phyloP scores from a whole-genome alignment of 176 grass and related monocot genomes.

The Cenchrus fungigraminus region DNA sequence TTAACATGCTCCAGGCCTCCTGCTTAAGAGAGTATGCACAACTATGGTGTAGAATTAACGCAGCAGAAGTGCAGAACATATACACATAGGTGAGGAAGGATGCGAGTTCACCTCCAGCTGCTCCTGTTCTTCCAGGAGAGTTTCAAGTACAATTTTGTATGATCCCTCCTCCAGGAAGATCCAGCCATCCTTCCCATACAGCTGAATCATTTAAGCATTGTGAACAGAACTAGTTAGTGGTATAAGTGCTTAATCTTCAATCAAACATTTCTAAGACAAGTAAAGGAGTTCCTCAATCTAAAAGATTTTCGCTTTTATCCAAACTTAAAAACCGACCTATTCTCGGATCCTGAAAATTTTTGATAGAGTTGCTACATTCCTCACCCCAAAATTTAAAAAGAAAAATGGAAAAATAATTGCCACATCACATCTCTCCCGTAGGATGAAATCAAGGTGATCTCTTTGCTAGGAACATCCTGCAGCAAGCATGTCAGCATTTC shows the following conservation, averaged over 20 bases:
- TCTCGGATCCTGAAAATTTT: background rate
- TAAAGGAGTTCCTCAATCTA: conserved; percentile 1
- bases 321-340: background rate
- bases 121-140: conserved; percentile 21
- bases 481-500: background rate
- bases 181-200: conserved; percentile 36
- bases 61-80: background rate
- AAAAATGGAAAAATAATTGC: background rate
- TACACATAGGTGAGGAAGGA: background rate
- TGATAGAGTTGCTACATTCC: background rate
- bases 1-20: background rate
- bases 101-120: background rate
- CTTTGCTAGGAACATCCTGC: background rate
- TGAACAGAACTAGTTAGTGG: background rate
- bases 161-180: conserved; percentile 22
- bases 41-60: background rate
- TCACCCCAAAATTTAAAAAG: background rate
- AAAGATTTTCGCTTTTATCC: background rate
- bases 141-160: conserved; percentile 13
- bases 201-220: conserved; percentile 1
- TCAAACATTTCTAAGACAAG: background rate
- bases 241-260: background rate
- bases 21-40: background rate
- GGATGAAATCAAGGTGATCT: background rate
- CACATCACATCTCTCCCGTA: background rate